phyloP scores from a whole-genome alignment of 805 yeast species.

The Torulaspora franciscae region DNA sequence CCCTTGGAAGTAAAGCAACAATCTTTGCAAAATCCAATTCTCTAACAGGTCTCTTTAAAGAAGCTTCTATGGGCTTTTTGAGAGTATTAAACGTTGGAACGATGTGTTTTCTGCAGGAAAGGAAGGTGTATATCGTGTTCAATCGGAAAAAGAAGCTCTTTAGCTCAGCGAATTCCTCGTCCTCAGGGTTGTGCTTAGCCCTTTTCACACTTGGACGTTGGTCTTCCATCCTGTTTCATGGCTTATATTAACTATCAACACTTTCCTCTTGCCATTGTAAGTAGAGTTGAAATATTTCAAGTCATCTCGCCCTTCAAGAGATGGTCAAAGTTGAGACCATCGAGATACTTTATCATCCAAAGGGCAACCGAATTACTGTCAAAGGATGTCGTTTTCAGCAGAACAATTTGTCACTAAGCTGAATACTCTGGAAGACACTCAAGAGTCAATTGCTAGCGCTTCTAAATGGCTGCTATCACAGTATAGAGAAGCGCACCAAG shows the following conservation, averaged over 20 bases:
- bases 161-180: constrained; percentile 38
- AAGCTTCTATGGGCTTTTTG: constrained; percentile 48
- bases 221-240: constrained; percentile 3
- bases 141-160: constrained; percentile 47
- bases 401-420: constrained; percentile 29
- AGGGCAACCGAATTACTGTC: background rate
- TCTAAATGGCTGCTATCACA: constrained; percentile 34
- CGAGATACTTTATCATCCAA: background rate
- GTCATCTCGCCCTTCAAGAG: constrained; percentile 2
- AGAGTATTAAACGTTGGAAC: constrained; percentile 53
- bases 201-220: constrained; percentile 9
- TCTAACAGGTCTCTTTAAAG: constrained; percentile 42
- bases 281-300: constrained; percentile 4
- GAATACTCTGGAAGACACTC: constrained; percentile 32
- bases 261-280: background rate
- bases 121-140: constrained; percentile 58
- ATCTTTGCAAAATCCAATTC: constrained; percentile 60
- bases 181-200: constrained; percentile 22
- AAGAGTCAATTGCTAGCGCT: constrained; percentile 33
- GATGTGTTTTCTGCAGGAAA: constrained; percentile 56
- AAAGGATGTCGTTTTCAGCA: constrained; percentile 27
- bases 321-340: background rate
- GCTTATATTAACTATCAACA: background rate
- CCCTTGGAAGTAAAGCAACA: constrained; percentile 58
- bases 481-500: constrained; percentile 24